Evolutionary conservation across 331 rosid species (phyloP).

Genomic region (Arachis monticola): DNA sequence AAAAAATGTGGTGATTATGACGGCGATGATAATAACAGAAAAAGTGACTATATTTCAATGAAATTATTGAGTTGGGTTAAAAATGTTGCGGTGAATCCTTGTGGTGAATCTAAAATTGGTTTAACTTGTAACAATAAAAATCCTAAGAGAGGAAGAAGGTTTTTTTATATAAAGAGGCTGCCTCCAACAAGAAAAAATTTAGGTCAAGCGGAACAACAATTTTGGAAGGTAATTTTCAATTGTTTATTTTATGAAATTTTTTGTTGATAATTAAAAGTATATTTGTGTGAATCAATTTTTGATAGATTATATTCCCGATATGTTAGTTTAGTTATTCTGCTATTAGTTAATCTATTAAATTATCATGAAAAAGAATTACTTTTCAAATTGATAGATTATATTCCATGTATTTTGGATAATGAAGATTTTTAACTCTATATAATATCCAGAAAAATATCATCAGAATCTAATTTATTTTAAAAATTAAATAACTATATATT

Average conservation of each 20-base stretch:
- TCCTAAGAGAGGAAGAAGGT: constrained; percentile 85
- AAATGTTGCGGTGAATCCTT: constrained; percentile 59
- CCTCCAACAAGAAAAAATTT: constrained; percentile 46
- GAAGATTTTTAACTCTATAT: neutral
- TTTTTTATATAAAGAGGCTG: constrained; percentile 67
- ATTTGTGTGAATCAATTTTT: no score
- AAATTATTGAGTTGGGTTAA: constrained; percentile 66
- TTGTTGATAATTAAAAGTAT: no score
- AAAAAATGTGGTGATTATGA: constrained; percentile 31
- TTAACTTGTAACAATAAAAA: constrained; percentile 51
- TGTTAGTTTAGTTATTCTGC: constrained; percentile 5
- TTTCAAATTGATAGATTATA: neutral
- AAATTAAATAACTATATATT: no score
- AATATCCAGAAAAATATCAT: neutral
- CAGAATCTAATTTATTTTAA: no score
- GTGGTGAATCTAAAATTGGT: constrained; percentile 61
- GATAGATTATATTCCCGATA: neutral
- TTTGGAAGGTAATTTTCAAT: constrained; percentile 62
- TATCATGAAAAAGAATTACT: constrained; percentile 4
- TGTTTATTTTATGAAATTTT: constrained; percentile 1
- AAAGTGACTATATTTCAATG: constrained; percentile 43
- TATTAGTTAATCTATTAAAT: constrained; percentile 19
- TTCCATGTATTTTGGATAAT: constrained; percentile 7
- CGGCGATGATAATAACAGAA: constrained; percentile 38
- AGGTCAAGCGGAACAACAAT: constrained; percentile 56